Base-by-base conservation (phyloP, 768 basidiomycete genomes). In the Lentinula raphanica region DNA sequence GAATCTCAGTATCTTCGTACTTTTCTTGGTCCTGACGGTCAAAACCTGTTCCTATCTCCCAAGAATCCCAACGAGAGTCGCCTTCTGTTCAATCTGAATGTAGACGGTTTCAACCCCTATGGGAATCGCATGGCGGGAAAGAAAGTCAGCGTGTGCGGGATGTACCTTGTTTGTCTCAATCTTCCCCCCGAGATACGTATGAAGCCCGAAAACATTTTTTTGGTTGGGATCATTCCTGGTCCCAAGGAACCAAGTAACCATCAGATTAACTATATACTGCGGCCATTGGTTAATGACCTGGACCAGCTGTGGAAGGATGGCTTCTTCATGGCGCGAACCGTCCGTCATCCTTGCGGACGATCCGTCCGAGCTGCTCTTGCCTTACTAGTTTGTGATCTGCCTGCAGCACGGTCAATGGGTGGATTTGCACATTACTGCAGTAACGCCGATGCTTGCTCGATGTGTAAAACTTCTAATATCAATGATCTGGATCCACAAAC, bases 51-150 rank as follows among this genome's bases (percentile, higher is more conserved):
- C 29, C 3, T 58, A 3, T 44, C 50, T 3, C 25, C 44, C 3
- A 51, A 59, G 1, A 54, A 56, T 9, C 28, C 29, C 15, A 15
- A 38, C 7, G 66, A 71, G 31, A 70, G 68, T 2, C 62, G 57
- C 1, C 72, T 69, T 21, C 19, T 68, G 2, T 76, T 77, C 53
- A 59, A 63, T 0, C 59, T 77, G 0, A 58, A 64, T 23, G 49
- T 72, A 9, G 72, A 79, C 57, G 72, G 64, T 40, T 76, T 76
- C 66, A 75, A 76, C 51, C 69, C 71, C 0, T 58, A 63, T 15
- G 62, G 63, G 0, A 74, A 70, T 60, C 66, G 60, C 12, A 6
- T 49, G 2, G 54, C 62, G 1, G 70, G 72, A 1, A 70, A 70
- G 27, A 61, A 58, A 7, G 54, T 61, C 0, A 76, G 72, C 2